phyloP scores from a whole-genome alignment of 129 eudicot species.

The Solidago caesia region DNA sequence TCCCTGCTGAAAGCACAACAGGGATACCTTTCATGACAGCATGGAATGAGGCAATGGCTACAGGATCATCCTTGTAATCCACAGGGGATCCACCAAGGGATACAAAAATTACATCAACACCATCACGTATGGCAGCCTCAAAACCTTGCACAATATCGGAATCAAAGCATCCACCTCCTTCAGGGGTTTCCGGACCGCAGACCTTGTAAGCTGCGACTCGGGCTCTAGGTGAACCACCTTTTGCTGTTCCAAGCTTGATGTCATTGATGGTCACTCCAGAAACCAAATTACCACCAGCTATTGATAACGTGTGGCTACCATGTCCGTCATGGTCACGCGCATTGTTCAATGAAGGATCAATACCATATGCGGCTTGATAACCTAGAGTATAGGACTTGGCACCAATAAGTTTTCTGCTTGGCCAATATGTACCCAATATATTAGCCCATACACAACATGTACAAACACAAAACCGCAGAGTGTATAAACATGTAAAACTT shows the following conservation, averaged over 20 bases:
- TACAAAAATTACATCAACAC: constrained; percentile 76
- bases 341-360: constrained; percentile 10
- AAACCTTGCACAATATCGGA: constrained; percentile 69
- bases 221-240: constrained; percentile 87
- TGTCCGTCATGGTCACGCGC: constrained; percentile 74
- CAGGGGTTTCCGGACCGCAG: constrained; percentile 47
- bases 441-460: too few relatives aligned
- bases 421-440: too few relatives aligned
- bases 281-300: constrained; percentile 83
- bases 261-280: constrained; percentile 48
- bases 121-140: constrained; percentile 73
- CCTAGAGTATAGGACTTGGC: constrained; percentile 78
- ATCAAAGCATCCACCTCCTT: constrained; percentile 39
- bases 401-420: constrained; percentile 90
- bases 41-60: constrained; percentile 68
- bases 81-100: constrained; percentile 47
- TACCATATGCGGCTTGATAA: constrained; percentile 25
- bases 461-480: too few relatives aligned
- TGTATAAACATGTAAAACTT: too few relatives aligned
- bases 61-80: constrained; percentile 36
- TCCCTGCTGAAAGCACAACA: constrained; percentile 78
- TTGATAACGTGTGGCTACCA: constrained; percentile 85
- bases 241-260: constrained; percentile 52
- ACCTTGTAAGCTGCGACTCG: constrained; percentile 86
- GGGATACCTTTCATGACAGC: constrained; percentile 52